Conservation (phyloP, 331 rosid species). For the Acacia pycnantha region DNA sequence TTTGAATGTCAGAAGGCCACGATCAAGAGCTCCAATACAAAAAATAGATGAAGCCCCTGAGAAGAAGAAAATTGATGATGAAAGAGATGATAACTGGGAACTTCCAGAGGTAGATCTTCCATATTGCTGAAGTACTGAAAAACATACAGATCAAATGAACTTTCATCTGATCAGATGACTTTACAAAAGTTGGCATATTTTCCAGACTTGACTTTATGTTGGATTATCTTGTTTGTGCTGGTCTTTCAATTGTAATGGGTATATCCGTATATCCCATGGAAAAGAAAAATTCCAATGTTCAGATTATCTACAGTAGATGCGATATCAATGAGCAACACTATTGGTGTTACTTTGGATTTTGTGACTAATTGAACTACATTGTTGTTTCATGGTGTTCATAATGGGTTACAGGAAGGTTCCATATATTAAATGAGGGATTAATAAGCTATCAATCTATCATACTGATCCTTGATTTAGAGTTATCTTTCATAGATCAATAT, state of each 20-base stretch:
- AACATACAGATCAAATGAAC: not conserved
- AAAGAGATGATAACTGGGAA: slow-evolving; percentile 54
- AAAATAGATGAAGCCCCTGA: slow-evolving; percentile 17
- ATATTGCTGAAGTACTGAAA: slow-evolving; percentile 25
- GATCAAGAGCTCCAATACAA: slow-evolving; percentile 16
- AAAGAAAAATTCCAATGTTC: not conserved
- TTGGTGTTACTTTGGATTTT: not conserved
- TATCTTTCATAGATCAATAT: not conserved
- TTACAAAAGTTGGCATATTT: not conserved
- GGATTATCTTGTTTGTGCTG: not conserved
- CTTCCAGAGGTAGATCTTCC: slow-evolving; percentile 52
- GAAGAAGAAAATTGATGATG: slow-evolving; percentile 22
- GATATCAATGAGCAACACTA: not conserved
- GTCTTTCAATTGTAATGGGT: not conserved
- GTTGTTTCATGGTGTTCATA: not conserved
- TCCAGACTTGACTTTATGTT: not conserved
- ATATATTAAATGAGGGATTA: too few species aligned
- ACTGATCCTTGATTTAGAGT: not conserved
- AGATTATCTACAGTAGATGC: not conserved
- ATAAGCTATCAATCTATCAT: not conserved
- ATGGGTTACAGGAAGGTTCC: not conserved
- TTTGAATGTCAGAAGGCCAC: slow-evolving; percentile 35
- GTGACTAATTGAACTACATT: not conserved
- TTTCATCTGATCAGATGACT: not conserved
- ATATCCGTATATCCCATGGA: not conserved